Conservation (phyloP, 345 rosid species). For the Salix koriyanagi region DNA sequence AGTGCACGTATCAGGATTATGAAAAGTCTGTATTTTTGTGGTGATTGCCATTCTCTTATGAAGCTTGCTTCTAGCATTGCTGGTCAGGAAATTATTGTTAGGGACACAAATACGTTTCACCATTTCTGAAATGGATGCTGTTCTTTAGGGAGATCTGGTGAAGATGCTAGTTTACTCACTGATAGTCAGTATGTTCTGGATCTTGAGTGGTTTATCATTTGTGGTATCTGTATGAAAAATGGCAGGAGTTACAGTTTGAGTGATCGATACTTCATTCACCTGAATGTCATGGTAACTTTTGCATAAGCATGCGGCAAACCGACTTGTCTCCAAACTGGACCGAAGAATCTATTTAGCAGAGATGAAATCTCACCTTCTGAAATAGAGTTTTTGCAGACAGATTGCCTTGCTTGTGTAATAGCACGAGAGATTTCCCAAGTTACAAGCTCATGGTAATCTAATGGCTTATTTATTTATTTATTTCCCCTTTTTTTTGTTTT, state of each 20-base stretch:
- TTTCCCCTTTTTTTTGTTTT: too few species aligned
- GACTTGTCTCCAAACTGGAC: too few species aligned
- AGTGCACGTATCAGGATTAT: slow-evolving; percentile 54
- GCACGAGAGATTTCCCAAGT: too few species aligned
- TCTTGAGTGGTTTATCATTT: not conserved
- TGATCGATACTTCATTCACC: not conserved
- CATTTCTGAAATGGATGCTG: slow-evolving; percentile 58
- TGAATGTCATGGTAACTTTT: not conserved
- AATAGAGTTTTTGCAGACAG: not conserved
- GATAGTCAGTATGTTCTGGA: not conserved
- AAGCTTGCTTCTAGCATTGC: slow-evolving; percentile 50
- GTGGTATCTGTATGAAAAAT: not conserved
- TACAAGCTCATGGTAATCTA: too few species aligned
- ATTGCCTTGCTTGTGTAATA: too few species aligned
- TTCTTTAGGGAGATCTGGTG: slow-evolving; percentile 75
- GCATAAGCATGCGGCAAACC: not conserved
- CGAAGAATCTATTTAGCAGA: not conserved
- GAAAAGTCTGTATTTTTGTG: slow-evolving; percentile 77
- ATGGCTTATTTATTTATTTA: too few species aligned
- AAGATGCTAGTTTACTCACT: slow-evolving; percentile 16
- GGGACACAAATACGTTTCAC: slow-evolving; percentile 70
- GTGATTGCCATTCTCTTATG: slow-evolving; percentile 79
- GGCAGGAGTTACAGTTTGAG: not conserved
- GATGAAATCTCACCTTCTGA: not conserved
- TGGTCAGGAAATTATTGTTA: slow-evolving; percentile 49